Base-by-base conservation (phyloP, 208 protist genomes). In the Crithidia fasciculata region DNA sequence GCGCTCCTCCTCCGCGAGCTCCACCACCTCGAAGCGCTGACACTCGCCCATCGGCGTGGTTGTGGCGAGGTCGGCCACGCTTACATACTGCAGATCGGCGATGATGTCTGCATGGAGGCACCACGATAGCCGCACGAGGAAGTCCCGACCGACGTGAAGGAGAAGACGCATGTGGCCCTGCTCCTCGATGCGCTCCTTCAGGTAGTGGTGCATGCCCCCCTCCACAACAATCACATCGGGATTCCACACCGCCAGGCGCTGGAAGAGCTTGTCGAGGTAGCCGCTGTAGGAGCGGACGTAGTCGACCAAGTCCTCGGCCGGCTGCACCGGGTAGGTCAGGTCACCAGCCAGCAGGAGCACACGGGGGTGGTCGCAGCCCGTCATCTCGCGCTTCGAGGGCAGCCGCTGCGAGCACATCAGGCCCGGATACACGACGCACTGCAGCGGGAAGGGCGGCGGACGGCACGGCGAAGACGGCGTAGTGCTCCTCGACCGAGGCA, bases 201-300 rank as follows among this genome's bases (percentile, higher is more conserved):
- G 74, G 69, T 89, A 90, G 72, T 94, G 87, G 71, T 96, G 88
- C 87, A 94, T 89, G 58, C 80, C 76, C 8, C 88, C 80, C 63
- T 92, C 85, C 19, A 92, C 84, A 28, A 93, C 86, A 57, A 96
- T 85, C 3, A 96, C 79, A 18, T 86, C 81, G 2, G 92, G 87
- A 9, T 62, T 61, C 83, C 83, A 91, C 52, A 85, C 67, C 7
- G 67, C 39, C 36, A 96, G 89, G n/a, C 90, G 86, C 60, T 92
- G 81, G 59, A 84, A 89, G 10, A 90, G 75, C 58, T 88, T 93
- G 60, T 93, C 85, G 10, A 93, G 75, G 53, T 86, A 78, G 5
- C 91, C 88, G 55, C 81, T 66, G 79, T 90, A 92, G 50, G 69
- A 82, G 19, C 67, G 76, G 49, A 92, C 73, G 63, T 91, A 86